These are phyloP conservation scores for Neckera pumila DNA, from an alignment of 225 moss, liverwort and hornwort species.

Conservation along the genomic window DNA sequence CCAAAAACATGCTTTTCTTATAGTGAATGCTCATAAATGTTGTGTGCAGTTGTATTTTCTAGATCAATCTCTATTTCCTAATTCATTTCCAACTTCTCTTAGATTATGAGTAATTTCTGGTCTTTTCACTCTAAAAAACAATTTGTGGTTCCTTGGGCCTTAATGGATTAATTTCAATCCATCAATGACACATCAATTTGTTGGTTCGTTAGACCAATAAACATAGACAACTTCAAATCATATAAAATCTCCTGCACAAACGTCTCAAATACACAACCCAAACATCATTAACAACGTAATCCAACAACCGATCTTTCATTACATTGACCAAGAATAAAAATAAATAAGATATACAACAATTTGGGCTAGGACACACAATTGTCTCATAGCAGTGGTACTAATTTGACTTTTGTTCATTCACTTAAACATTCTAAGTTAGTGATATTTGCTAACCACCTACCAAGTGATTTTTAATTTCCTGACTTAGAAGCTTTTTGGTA, in stretches of 20 bases:
- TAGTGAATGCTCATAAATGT: no score
- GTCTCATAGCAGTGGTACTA: neutral
- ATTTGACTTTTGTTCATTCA: no score
- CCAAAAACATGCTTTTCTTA: no score
- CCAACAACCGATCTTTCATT: neutral
- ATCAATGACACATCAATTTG: neutral
- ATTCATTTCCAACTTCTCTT: neutral
- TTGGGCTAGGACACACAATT: fast-evolving
- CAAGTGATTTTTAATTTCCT: no score
- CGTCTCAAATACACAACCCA: neutral
- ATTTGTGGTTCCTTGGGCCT: fast-evolving
- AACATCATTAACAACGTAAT: neutral
- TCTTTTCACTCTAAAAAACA: neutral
- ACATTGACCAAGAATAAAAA: neutral
- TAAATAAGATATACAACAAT: neutral
- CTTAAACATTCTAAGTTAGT: no score
- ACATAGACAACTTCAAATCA: neutral
- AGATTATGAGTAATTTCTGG: neutral
- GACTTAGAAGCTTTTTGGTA: no score
- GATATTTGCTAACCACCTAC: no score
- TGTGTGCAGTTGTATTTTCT: neutral
- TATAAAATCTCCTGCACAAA: neutral
- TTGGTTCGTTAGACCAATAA: neutral
- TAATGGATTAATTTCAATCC: neutral
- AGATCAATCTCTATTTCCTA: no score